Evolutionary conservation across 495 filamentous ascomycete species (phyloP).

Genomic region (Aspergillus bridgeri): DNA sequence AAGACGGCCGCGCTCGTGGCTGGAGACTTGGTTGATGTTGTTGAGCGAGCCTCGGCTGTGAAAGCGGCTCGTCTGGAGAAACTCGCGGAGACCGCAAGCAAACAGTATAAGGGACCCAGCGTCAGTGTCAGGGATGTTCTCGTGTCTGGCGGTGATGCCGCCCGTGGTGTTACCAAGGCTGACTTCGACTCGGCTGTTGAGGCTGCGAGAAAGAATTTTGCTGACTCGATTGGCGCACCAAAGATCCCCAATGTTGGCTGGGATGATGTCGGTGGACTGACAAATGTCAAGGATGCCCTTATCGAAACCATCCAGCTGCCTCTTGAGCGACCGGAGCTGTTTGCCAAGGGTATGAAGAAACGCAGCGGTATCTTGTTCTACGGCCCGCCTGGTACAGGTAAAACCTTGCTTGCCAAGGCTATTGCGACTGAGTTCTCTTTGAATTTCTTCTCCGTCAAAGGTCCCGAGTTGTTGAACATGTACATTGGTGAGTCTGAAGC

Average conservation of each 20-base stretch:
- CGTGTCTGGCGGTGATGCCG: slow-evolving; percentile 81
- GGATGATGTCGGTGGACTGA: slow-evolving; percentile 93
- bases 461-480: slow-evolving; percentile 96
- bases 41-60: slow-evolving; percentile 81
- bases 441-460: slow-evolving; percentile 99
- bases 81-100: slow-evolving; percentile 50
- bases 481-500: slow-evolving; percentile 99
- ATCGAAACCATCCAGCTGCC: slow-evolving; percentile 96
- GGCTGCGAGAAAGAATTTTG: slow-evolving; percentile 93
- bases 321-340: slow-evolving; percentile 87
- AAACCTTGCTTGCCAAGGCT: slow-evolving; percentile 94
- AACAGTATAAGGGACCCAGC: slow-evolving; percentile 30
- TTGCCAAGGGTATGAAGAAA: slow-evolving; percentile 98
- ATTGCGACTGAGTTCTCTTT: slow-evolving; percentile 98
- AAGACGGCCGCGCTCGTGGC: slow-evolving; percentile 96
- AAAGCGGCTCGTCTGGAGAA: slow-evolving; percentile 67
- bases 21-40: slow-evolving; percentile 89
- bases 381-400: slow-evolving; percentile 93
- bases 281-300: slow-evolving; percentile 91
- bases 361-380: slow-evolving; percentile 97
- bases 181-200: slow-evolving; percentile 93
- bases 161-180: slow-evolving; percentile 71
- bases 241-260: slow-evolving; percentile 97
- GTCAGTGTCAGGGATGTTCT: slow-evolving; percentile 77
- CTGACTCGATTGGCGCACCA: slow-evolving; percentile 93